Conservation (phyloP, 2,329 filamentous ascomycete genomes). For the Hymenoscyphus fraxineus region DNA sequence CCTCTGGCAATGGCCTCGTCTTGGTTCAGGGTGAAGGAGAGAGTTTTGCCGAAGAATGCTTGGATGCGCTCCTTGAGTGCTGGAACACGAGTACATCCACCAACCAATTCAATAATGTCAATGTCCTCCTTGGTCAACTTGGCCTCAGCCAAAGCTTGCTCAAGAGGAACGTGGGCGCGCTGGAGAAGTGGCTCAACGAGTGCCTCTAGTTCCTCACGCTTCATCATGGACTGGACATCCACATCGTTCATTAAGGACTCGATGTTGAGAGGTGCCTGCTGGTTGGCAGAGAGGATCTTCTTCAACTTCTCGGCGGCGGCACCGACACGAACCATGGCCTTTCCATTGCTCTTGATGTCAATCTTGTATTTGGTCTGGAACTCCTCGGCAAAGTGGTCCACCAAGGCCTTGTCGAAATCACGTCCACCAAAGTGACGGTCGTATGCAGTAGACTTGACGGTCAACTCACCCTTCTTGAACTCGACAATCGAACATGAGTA, state of each 20-base stretch:
- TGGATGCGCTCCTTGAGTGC: constrained; percentile 86
- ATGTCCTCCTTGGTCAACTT: constrained; percentile 90
- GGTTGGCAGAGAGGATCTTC: constrained; percentile 96
- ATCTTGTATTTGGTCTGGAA: constrained; percentile 99
- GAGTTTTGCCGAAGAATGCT: constrained; percentile 84
- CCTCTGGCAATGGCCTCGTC: constrained; percentile 95
- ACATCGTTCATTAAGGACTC: constrained; percentile 98
- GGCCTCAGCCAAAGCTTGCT: constrained; percentile 91
- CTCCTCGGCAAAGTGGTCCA: constrained; percentile 91
- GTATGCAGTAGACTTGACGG: constrained; percentile 86
- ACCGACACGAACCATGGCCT: constrained; percentile 81
- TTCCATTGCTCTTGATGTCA: constrained; percentile 85
- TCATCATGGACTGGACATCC: constrained; percentile 84
- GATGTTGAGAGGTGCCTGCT: constrained; percentile 87
- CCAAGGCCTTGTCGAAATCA: constrained; percentile 91
- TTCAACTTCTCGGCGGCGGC: constrained; percentile 95
- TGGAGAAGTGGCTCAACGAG: constrained; percentile 81
- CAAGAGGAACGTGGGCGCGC: constrained; percentile 69
- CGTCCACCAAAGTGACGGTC: constrained; percentile 97
- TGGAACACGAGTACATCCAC: constrained; percentile 91
- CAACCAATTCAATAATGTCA: constrained; percentile 87
- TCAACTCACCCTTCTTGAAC: constrained; percentile 94
- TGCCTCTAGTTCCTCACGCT: constrained; percentile 89
- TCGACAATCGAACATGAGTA: constrained; percentile 93
- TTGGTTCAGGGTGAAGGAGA: constrained; percentile 97